Evolutionary conservation across 1,284 basidiomycete species (phyloP).

Genomic region (Malassezia vespertilionis): DNA sequence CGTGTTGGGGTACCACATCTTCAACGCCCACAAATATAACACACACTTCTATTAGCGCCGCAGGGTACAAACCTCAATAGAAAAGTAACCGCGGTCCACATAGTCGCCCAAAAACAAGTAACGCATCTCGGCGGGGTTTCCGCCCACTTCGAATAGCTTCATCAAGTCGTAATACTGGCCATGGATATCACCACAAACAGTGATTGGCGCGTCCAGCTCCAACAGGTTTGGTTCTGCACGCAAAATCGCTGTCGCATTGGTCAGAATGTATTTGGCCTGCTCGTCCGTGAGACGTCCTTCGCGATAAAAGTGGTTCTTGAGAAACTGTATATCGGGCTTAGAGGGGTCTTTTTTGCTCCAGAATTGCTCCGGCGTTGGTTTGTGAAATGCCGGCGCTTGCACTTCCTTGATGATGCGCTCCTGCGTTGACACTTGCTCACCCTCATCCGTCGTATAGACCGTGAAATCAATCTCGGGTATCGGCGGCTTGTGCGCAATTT

Average conservation of each 20-base stretch:
- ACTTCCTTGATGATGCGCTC: constrained; percentile 50
- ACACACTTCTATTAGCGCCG: constrained; percentile 24
- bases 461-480: constrained; percentile 49
- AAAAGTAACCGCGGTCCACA: constrained; percentile 46
- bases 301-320: constrained; percentile 98
- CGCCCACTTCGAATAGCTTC: constrained; percentile 47
- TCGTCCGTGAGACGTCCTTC: constrained; percentile 79
- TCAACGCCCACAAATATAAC: constrained; percentile 45
- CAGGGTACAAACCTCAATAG: constrained; percentile 32
- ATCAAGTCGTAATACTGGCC: constrained; percentile 47
- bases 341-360: constrained; percentile 39
- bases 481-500: constrained; percentile 37
- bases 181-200: constrained; percentile 50
- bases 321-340: constrained; percentile 65
- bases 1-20: constrained; percentile 47
- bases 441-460: constrained; percentile 49
- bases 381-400: constrained; percentile 62
- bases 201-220: constrained; percentile 84
- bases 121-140: constrained; percentile 45
- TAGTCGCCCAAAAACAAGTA: constrained; percentile 48
- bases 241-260: constrained; percentile 63
- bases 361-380: constrained; percentile 87
- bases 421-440: constrained; percentile 48
- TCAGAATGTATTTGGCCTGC: constrained; percentile 75
- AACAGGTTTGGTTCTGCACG: constrained; percentile 75